These are phyloP conservation scores for Gaeumannomyces sp. DNA, from an alignment of 2,329 filamentous ascomycete species.

Conservation along the genomic window DNA sequence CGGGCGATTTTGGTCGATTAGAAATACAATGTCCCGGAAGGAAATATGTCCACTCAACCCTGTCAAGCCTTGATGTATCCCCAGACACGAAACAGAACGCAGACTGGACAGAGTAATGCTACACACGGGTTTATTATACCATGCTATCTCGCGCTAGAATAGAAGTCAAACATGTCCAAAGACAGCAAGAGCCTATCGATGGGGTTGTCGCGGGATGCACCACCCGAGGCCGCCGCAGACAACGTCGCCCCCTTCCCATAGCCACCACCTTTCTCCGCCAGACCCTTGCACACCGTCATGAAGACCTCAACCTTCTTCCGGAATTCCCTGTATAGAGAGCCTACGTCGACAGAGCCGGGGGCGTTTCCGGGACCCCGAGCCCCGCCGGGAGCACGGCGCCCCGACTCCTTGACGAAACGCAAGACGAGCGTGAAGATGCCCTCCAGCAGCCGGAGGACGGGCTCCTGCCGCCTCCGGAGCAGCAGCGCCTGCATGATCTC, in stretches of 20 bases:
- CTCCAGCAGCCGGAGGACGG: constrained; percentile 66
- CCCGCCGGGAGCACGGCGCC: constrained; percentile 26
- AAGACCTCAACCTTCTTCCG: constrained; percentile 69
- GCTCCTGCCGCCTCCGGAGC: constrained; percentile 66
- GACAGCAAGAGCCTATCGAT: constrained; percentile 22
- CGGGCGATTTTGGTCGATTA: no score
- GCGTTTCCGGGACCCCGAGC: constrained; percentile 18
- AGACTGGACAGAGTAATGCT: no score
- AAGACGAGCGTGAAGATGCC: constrained; percentile 71
- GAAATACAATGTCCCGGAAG: no score
- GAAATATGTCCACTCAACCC: no score
- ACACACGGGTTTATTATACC: no score
- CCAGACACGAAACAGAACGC: no score
- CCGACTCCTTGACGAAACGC: constrained; percentile 50
- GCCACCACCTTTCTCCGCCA: constrained; percentile 55
- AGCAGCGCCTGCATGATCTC: constrained; percentile 68
- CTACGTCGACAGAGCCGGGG: constrained; percentile 20
- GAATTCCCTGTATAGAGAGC: constrained; percentile 57
- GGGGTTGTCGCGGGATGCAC: constrained; percentile 6
- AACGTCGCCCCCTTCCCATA: constrained; percentile 28
- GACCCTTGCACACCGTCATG: constrained; percentile 61
- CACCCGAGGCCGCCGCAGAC: background rate
- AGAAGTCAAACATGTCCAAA: constrained; percentile 23
- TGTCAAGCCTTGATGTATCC: no score
- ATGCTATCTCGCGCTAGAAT: constrained; percentile 2